Evolutionary conservation across 2,329 filamentous ascomycete genomes (phyloP).

Genomic region (Diaporthe vaccinii): DNA sequence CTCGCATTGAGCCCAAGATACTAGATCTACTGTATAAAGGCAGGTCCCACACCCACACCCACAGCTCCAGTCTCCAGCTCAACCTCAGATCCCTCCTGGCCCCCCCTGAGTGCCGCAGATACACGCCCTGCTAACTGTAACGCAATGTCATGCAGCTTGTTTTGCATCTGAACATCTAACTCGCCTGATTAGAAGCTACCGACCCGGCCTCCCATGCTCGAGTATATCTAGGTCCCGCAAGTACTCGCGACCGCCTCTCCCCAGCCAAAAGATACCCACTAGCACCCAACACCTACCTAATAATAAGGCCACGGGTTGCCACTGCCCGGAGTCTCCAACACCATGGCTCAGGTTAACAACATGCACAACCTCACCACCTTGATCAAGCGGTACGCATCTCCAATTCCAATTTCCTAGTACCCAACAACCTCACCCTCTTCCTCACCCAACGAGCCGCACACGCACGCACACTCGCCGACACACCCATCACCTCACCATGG

Average conservation of each 20-base stretch:
- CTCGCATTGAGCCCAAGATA: background rate
- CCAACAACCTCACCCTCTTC: slow-evolving; percentile 22
- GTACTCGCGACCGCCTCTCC: slow-evolving; percentile 33
- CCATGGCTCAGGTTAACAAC: slow-evolving; percentile 64
- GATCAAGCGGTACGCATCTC: slow-evolving; percentile 87
- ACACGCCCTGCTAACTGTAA: slow-evolving; percentile 26
- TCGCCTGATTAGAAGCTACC: slow-evolving; percentile 17
- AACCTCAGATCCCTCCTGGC: background rate
- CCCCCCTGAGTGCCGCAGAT: slow-evolving; percentile 30
- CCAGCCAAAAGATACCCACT: slow-evolving; percentile 35
- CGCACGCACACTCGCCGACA: slow-evolving; percentile 6
- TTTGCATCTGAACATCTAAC: slow-evolving; percentile 23
- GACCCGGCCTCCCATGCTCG: background rate
- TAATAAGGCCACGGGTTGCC: slow-evolving; percentile 35
- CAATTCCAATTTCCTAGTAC: background rate
- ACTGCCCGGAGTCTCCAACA: slow-evolving; percentile 33
- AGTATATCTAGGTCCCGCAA: slow-evolving; percentile 19
- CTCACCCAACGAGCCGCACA: background rate
- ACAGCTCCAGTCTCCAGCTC: slow-evolving; percentile 23
- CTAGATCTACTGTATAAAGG: background rate
- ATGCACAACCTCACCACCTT: slow-evolving; percentile 98
- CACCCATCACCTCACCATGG: slow-evolving; percentile 34
- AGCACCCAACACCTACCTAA: slow-evolving; percentile 9
- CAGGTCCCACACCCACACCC: slow-evolving; percentile 10
- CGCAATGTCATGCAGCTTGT: slow-evolving; percentile 24